A percentile compares a stretch with the other conserved stretches of the same genome.
These are phyloP conservation scores for Aspergillus olivimuriae DNA, from an alignment of 495 filamentous ascomycete genomes.

Conservation along the genomic window DNA sequence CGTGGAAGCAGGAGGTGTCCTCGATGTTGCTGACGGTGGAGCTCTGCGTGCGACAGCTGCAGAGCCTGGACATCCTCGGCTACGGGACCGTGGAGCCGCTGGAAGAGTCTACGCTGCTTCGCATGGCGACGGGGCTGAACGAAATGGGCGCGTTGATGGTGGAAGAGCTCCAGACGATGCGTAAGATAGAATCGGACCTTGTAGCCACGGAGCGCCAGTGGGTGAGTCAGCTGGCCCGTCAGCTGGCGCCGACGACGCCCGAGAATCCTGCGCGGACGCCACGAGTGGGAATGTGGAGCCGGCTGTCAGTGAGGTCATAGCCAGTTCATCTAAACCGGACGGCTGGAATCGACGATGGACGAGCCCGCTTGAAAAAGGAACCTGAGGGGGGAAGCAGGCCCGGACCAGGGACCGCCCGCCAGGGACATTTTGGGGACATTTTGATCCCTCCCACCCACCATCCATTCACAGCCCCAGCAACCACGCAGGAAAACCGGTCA, in stretches of 20 bases:
- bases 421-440: too few species aligned
- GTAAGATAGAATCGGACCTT: conserved; percentile 34
- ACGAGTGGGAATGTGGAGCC: conserved; percentile 20
- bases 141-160: conserved; percentile 33
- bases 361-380: background rate
- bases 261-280: conserved; percentile 6
- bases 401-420: too few species aligned
- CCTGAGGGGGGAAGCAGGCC: too few species aligned
- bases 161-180: conserved; percentile 38
- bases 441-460: too few species aligned
- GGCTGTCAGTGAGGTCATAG: background rate
- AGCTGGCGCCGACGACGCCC: conserved; percentile 15
- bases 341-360: background rate
- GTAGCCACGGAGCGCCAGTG: conserved; percentile 31
- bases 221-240: conserved; percentile 29
- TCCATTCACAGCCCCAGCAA: too few species aligned
- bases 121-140: conserved; percentile 22
- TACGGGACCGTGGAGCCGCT: conserved; percentile 27
- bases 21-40: conserved; percentile 34
- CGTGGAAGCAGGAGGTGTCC: conserved; percentile 38
- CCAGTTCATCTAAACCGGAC: background rate
- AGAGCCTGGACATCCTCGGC: conserved; percentile 31
- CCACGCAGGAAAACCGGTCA: too few species aligned
- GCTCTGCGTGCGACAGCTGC: conserved; percentile 30
- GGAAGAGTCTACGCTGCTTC: conserved; percentile 29